phyloP scores from a whole-genome alignment of 108 stramenopile genomes.

The Cyclotella kingstonii region DNA sequence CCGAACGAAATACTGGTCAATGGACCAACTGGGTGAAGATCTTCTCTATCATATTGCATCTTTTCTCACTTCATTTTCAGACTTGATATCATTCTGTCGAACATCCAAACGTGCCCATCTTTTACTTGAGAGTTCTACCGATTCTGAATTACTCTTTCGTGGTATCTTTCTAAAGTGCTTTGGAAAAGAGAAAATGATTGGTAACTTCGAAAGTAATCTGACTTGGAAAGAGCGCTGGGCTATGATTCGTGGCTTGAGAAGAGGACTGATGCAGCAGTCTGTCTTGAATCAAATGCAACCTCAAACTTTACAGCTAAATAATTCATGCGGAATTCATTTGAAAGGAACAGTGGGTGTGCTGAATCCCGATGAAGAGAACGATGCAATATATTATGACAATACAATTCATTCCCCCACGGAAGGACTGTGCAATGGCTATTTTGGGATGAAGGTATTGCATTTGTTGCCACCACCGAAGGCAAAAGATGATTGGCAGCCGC shows the following conservation, averaged over 20 bases:
- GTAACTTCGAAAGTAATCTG: constrained; percentile 22
- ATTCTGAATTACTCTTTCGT: constrained; percentile 21
- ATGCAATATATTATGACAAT: constrained; percentile 43
- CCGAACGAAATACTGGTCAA: constrained; percentile 12
- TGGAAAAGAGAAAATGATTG: constrained; percentile 10
- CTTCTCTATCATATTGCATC: constrained; percentile 27
- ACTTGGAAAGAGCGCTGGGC: constrained; percentile 34
- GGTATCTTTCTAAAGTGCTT: constrained; percentile 26
- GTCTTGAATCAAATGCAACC: not conserved
- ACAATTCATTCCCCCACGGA: constrained; percentile 3
- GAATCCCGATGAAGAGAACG: constrained; percentile 14
- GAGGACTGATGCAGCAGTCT: constrained; percentile 5
- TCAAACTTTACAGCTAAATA: not conserved
- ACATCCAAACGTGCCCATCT: constrained; percentile 21
- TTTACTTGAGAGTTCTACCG: constrained; percentile 9
- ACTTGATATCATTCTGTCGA: constrained; percentile 22
- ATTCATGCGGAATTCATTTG: not conserved
- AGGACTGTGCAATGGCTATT: constrained; percentile 24
- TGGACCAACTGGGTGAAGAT: constrained; percentile 30
- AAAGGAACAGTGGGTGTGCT: constrained; percentile 26
- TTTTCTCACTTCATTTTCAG: constrained; percentile 12
- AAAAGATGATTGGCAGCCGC: constrained; percentile 20
- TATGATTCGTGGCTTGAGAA: constrained; percentile 18
- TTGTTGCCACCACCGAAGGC: constrained; percentile 35
- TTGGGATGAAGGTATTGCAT: constrained; percentile 29